Evolutionary conservation across 2,329 filamentous ascomycete species (phyloP), one percentile per base, ranked within the genome.

Genomic region (Blumeria hordei): DNA sequence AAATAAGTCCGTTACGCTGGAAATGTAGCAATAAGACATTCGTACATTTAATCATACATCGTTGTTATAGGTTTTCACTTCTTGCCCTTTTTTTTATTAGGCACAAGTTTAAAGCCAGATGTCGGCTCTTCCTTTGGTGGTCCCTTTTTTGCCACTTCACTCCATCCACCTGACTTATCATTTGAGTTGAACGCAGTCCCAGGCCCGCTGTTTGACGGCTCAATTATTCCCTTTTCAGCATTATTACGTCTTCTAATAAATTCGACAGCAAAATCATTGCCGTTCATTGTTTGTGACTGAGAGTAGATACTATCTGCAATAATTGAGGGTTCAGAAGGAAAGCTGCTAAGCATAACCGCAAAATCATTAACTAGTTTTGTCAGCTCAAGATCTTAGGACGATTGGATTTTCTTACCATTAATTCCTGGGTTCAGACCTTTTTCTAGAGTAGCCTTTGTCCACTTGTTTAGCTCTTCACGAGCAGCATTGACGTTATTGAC

Each of bases 101-200:
- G 79, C 10, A 96, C 90, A 54, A 96, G 85, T 73, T 92, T 92
- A 72, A 95, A 96, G 28, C 73, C 76, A 45, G 69, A 65, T 52
- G 68, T 59, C 53, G 61, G 59, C 63, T 61, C 68, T 63, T 70
- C 69, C 58, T 67, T 69, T 55, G 71, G 70, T 55, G 71, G 69
- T 52, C 84, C 83, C 74, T 95, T 95, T 80, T 96, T 96, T 1
- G 92, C 92, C 54, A 98, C 92, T 70, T 96, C 92, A 62, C 76
- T 94, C 92, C 92, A 98, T 18, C 90, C 90, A 55, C 85, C 81
- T 32, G 69, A 64, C 53, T 69, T 71, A 60, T 69, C 71, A 45
- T 68, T 67, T 59, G 67, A 71, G 58, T 62, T 67, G 52, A 64
- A 64, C 63, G 67, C 54, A 64, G 74, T 64, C 36, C 71, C 74